Evolutionary conservation across 352 stramenopile genomes (phyloP).

Genomic region (Detonula confervacea): DNA sequence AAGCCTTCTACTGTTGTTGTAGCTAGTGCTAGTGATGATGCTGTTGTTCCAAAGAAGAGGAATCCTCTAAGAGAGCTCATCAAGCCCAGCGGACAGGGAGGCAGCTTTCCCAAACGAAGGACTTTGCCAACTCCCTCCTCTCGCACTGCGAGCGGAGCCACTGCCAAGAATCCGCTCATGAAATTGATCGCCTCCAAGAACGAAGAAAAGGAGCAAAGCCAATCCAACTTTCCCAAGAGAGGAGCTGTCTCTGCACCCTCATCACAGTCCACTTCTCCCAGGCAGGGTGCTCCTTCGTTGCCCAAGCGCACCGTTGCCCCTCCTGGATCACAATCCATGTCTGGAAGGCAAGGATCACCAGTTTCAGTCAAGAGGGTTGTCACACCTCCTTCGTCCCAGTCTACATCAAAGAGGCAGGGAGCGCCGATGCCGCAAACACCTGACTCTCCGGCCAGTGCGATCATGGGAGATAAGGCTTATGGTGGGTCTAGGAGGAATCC

Average conservation of each 20-base stretch:
- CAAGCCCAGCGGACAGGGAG: constrained; percentile 9
- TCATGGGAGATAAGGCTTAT: no score
- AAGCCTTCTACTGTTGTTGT: not conserved
- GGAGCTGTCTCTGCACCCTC: not conserved
- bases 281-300: not conserved
- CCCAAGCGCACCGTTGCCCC: no score
- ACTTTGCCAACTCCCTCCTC: not conserved
- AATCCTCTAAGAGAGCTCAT: constrained; percentile 27
- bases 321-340: no score
- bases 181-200: not conserved
- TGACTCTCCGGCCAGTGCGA: no score
- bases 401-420: no score
- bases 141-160: not conserved
- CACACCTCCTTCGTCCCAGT: no score
- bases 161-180: constrained; percentile 15
- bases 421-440: no score
- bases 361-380: no score
- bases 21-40: no score
- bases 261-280: constrained; percentile 4
- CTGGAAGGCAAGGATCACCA: no score
- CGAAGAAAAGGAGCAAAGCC: not conserved
- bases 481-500: no score
- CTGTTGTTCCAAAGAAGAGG: no score
- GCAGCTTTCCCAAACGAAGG: not conserved
- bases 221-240: constrained; percentile 13